Evolutionary conservation across 257 asterid species (phyloP).

Genomic region (Solanum commersonii): DNA sequence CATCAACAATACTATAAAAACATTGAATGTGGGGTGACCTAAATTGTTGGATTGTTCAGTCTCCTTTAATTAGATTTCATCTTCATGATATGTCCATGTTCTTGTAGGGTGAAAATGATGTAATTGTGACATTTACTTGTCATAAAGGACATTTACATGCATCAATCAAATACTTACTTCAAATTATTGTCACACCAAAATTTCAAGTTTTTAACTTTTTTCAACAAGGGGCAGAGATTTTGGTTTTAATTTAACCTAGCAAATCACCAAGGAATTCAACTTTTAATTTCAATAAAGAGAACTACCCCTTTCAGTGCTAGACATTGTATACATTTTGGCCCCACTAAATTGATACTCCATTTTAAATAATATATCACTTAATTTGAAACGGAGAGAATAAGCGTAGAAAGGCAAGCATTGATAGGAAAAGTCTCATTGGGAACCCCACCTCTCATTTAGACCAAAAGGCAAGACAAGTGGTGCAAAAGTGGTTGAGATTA

Average conservation of each 20-base stretch:
- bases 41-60: not conserved
- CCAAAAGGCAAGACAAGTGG: conserved; percentile 4
- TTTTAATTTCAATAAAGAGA: not conserved
- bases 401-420: not conserved
- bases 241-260: not conserved
- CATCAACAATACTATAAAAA: not conserved
- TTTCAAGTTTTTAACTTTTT: not conserved
- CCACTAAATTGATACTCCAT: not conserved
- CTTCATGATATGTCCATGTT: not conserved
- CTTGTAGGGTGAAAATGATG: not conserved
- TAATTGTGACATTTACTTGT: not conserved
- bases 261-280: not conserved
- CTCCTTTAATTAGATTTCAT: not conserved
- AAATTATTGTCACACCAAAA: not conserved
- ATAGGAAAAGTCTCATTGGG: not conserved
- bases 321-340: not conserved
- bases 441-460: not conserved
- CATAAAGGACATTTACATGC: not conserved
- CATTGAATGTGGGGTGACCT: not conserved
- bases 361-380: not conserved
- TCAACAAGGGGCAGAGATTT: not conserved
- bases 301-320: not conserved
- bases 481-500: not conserved
- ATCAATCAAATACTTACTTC: not conserved
- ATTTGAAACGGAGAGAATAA: too few relatives aligned